Percentiles rank a stretch among this genome's conserved stretches.
Conservation (phyloP, 2,329 filamentous ascomycete species). For the Neonectria magnoliae region DNA sequence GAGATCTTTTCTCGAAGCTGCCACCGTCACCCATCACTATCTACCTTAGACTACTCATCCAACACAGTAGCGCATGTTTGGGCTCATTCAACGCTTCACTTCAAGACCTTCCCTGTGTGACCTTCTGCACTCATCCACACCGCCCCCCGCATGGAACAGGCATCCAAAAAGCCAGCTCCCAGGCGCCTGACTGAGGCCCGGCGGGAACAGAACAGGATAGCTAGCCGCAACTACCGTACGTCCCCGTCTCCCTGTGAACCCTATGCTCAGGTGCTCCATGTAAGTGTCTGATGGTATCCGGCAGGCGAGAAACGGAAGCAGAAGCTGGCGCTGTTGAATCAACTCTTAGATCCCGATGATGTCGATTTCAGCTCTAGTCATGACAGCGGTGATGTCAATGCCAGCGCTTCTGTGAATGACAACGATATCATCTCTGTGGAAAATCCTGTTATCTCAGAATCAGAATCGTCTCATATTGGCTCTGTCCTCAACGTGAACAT, state of each 20-base stretch:
- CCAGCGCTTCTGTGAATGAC: not conserved
- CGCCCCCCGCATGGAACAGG: slow-evolving; percentile 24
- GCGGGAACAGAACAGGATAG: slow-evolving; percentile 41
- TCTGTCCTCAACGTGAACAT: not conserved
- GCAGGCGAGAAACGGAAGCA: slow-evolving; percentile 56
- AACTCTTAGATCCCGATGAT: slow-evolving; percentile 46
- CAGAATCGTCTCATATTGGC: not conserved
- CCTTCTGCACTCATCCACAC: not conserved
- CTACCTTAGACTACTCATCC: too few relatives aligned
- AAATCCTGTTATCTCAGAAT: not conserved
- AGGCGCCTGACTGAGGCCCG: slow-evolving; percentile 40
- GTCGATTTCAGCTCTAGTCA: not conserved
- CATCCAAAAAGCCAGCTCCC: slow-evolving; percentile 27
- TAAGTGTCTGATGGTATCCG: slow-evolving; percentile 28
- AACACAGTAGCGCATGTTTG: not conserved
- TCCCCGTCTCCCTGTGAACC: slow-evolving; percentile 19
- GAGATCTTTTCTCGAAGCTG: not conserved
- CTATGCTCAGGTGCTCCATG: slow-evolving; percentile 29
- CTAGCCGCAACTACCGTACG: slow-evolving; percentile 47
- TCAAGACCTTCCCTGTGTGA: not conserved
- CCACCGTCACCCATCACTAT: not conserved
- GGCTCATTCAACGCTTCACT: not conserved
- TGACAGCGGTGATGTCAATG: not conserved
- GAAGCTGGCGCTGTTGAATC: slow-evolving; percentile 53
- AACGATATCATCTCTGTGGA: not conserved